Percentiles rank a stretch among this genome's conserved stretches.
These are phyloP conservation scores for Tolypocladium paradoxum DNA, from an alignment of 2,329 filamentous ascomycete species.

Conservation along the genomic window DNA sequence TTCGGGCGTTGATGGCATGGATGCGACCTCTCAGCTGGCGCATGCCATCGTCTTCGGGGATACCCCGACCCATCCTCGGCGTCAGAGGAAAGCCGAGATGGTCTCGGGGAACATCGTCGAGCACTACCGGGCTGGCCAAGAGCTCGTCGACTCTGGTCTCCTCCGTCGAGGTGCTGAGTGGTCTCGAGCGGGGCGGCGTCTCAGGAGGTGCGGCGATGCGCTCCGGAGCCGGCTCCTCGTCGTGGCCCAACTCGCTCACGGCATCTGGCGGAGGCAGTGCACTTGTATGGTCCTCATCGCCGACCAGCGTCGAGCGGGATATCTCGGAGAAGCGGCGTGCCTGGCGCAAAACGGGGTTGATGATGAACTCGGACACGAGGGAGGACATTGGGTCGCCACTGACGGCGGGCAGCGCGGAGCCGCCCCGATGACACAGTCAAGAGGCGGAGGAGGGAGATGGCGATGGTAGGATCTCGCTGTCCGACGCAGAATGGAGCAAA, in stretches of 20 bases:
- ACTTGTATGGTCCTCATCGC: conserved; percentile 19
- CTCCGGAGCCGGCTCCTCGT: conserved; percentile 5
- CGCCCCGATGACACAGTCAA: not conserved
- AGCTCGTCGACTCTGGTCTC: conserved; percentile 22
- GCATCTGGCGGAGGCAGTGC: conserved; percentile 10
- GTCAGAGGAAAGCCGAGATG: conserved; percentile 22
- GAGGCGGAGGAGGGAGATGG: not conserved
- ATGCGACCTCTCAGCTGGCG: conserved; percentile 55
- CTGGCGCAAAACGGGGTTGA: conserved; percentile 56
- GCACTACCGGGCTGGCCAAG: conserved; percentile 9
- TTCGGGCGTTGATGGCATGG: conserved; percentile 52
- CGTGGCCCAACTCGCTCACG: conserved; percentile 15
- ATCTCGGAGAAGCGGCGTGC: conserved; percentile 51
- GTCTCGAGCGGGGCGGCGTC: conserved; percentile 14
- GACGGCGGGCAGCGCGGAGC: conserved; percentile 4
- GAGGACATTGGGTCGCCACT: conserved; percentile 40
- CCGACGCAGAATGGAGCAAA: not conserved
- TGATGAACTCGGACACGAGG: conserved; percentile 53
- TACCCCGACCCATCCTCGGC: conserved; percentile 18
- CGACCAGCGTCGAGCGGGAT: conserved; percentile 27
- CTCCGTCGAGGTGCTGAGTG: conserved; percentile 22
- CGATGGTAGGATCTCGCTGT: not conserved
- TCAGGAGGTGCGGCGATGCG: conserved; percentile 10
- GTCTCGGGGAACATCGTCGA: conserved; percentile 16
- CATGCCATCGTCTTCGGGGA: conserved; percentile 77